Evolutionary conservation across 805 yeast genomes (phyloP).

Genomic region (Candida anglica): DNA sequence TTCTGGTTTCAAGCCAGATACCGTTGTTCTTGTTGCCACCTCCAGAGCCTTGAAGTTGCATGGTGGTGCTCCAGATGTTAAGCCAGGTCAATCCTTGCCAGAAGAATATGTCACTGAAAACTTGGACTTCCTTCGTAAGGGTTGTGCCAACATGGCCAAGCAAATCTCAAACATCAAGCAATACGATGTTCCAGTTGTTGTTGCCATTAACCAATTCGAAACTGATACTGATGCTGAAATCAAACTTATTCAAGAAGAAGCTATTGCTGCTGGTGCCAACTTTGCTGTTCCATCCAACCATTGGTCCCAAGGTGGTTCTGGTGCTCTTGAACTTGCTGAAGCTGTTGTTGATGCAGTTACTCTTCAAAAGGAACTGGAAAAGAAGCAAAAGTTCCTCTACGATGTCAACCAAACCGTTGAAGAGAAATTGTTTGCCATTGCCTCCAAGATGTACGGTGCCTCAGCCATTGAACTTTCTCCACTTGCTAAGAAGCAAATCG

Average conservation of each 20-base stretch:
- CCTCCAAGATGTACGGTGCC: conserved; percentile 91
- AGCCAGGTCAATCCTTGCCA: conserved; percentile 88
- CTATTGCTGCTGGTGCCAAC: conserved; percentile 86
- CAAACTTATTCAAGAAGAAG: conserved; percentile 72
- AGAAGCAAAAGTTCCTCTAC: conserved; percentile 56
- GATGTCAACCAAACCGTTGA: conserved; percentile 70
- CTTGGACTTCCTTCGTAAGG: conserved; percentile 69
- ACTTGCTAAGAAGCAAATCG: conserved; percentile 76
- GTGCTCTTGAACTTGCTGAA: conserved; percentile 80
- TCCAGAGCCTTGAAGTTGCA: conserved; percentile 95
- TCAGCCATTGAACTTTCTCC: conserved; percentile 76
- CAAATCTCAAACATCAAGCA: conserved; percentile 82
- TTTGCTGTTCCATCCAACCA: conserved; percentile 90
- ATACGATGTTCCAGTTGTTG: conserved; percentile 90
- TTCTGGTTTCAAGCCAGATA: conserved; percentile 83
- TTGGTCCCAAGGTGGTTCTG: conserved; percentile 94
- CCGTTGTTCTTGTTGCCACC: conserved; percentile 91
- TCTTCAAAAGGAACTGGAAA: conserved; percentile 27
- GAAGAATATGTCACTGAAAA: conserved; percentile 77
- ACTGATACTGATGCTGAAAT: conserved; percentile 81
- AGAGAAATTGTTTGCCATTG: conserved; percentile 74
- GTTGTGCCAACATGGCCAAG: conserved; percentile 85
- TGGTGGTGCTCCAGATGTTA: conserved; percentile 96
- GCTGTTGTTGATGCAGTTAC: conserved; percentile 73
- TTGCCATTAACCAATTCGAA: conserved; percentile 86